A percentile compares a stretch with the other conserved stretches of the same genome.
Conservation (phyloP, 345 rosid species). For the Barbarea vulgaris region DNA sequence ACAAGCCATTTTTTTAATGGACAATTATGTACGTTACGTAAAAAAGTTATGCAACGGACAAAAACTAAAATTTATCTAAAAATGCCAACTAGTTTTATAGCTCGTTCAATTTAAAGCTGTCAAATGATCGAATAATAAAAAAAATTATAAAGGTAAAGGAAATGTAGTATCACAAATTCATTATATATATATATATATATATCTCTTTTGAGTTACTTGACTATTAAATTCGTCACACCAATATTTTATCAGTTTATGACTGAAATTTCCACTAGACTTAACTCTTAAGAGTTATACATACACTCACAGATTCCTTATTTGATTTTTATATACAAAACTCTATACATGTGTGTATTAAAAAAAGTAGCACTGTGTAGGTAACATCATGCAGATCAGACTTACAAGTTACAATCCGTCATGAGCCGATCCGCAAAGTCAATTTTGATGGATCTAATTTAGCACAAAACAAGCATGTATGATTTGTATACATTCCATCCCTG, state of each 20-base stretch:
- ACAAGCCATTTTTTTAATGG: not conserved
- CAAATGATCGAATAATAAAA: not conserved
- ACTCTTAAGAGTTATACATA: not conserved
- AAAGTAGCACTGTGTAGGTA: no score
- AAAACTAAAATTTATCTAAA: not conserved
- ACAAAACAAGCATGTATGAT: not conserved
- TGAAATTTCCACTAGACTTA: not conserved
- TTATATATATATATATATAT: not conserved
- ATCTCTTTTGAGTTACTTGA: not conserved
- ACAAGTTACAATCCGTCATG: no score
- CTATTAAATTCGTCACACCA: not conserved
- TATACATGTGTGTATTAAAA: no score
- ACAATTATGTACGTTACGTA: constrained; percentile 8
- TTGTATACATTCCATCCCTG: not conserved
- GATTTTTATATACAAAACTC: not conserved
- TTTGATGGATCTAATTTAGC: not conserved
- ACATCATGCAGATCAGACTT: no score
- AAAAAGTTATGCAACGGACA: constrained; percentile 6
- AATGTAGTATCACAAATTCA: not conserved
- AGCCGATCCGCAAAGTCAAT: not conserved
- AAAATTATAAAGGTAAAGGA: no score
- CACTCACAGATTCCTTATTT: no score
- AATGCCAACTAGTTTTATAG: not conserved
- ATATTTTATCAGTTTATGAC: not conserved
- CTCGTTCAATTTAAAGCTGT: not conserved